These are phyloP conservation scores for Suhomyces tanzawaensis DNA, from an alignment of 805 yeast species.

Conservation along the genomic window DNA sequence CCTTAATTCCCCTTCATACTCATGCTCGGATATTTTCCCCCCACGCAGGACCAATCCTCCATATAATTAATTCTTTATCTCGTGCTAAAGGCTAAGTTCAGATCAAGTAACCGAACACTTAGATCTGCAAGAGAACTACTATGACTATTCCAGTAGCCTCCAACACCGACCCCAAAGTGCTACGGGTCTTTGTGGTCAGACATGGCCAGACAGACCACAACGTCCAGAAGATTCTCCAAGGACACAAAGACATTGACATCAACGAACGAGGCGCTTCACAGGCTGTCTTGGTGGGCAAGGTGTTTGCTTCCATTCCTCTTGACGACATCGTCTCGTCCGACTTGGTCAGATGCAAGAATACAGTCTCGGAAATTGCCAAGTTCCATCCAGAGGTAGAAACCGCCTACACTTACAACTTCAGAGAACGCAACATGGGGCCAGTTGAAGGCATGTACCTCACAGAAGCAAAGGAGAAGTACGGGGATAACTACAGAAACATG, in stretches of 20 bases:
- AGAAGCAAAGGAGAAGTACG: constrained; percentile 65
- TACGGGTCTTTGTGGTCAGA: constrained; percentile 63
- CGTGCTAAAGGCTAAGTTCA: no score
- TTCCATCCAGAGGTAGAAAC: constrained; percentile 19
- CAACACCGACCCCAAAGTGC: constrained; percentile 34
- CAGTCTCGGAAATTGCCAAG: constrained; percentile 44
- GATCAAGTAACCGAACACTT: no score
- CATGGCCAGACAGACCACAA: constrained; percentile 87
- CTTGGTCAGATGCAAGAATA: constrained; percentile 58
- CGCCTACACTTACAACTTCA: constrained; percentile 40
- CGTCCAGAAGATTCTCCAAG: constrained; percentile 67
- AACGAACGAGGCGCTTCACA: constrained; percentile 63
- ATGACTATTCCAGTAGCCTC: constrained; percentile 18
- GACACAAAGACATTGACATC: constrained; percentile 66
- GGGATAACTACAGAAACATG: constrained; percentile 55
- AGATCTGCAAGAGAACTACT: no score
- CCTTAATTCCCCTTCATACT: no score
- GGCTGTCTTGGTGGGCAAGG: constrained; percentile 52
- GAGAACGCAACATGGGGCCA: constrained; percentile 76
- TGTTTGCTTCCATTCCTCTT: constrained; percentile 36
- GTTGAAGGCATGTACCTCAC: constrained; percentile 70
- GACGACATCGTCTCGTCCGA: constrained; percentile 55
- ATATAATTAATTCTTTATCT: no score
- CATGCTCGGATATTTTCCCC: no score
- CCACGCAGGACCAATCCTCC: no score